Conservation (phyloP, 805 yeast species). For the Schwanniomyces yamadae region DNA sequence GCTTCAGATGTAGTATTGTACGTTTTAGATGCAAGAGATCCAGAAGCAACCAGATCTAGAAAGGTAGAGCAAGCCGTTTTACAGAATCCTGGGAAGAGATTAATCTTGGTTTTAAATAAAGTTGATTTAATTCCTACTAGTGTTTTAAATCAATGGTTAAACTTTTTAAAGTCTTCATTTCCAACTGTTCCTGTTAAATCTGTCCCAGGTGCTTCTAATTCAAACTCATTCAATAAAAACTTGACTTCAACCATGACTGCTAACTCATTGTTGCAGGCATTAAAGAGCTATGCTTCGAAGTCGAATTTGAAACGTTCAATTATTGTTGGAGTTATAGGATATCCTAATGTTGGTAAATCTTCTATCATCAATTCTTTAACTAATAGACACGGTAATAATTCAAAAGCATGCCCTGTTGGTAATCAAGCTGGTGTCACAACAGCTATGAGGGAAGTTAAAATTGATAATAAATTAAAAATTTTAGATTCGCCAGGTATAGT, state of each 20-base stretch:
- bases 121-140: constrained; percentile 89
- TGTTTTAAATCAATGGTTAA: constrained; percentile 80
- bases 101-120: constrained; percentile 84
- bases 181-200: constrained; percentile 92
- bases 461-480: constrained; percentile 84
- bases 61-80: constrained; percentile 88
- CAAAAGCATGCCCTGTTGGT: constrained; percentile 91
- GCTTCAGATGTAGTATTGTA: constrained; percentile 87
- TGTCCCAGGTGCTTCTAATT: constrained; percentile 68
- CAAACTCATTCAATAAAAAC: constrained; percentile 68
- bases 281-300: constrained; percentile 82
- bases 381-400: constrained; percentile 70
- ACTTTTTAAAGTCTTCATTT: constrained; percentile 73
- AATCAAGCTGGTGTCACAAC: constrained; percentile 98
- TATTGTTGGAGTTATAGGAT: constrained; percentile 93
- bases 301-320: constrained; percentile 85
- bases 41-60: constrained; percentile 89
- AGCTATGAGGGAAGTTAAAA: constrained; percentile 83
- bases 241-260: constrained; percentile 73
- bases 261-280: constrained; percentile 67
- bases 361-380: constrained; percentile 89
- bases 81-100: constrained; percentile 75
- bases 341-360: constrained; percentile 91
- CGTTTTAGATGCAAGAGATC: constrained; percentile 97
- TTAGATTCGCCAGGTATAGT: constrained; percentile 98